A percentile compares a stretch with the other conserved stretches of the same genome.
phyloP scores from a whole-genome alignment of 768 basidiomycete genomes.

The Tricholoma sp. region DNA sequence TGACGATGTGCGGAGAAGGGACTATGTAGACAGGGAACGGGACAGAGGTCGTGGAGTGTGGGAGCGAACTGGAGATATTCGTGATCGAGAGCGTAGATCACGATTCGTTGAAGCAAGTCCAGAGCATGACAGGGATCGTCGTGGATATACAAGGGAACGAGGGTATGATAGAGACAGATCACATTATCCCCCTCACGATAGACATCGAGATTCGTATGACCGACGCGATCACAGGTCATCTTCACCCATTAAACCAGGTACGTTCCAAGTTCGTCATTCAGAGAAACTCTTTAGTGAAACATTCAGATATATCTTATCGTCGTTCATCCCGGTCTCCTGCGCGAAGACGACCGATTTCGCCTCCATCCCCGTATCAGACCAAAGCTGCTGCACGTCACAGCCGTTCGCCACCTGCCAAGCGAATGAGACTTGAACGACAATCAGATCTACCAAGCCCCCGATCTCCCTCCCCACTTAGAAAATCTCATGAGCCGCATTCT shows the following conservation, averaged over 20 bases:
- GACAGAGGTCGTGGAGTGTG: slow-evolving; percentile 16
- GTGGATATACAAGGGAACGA: slow-evolving; percentile 20
- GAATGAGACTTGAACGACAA: background rate
- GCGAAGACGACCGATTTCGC: slow-evolving; percentile 16
- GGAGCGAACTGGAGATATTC: slow-evolving; percentile 11
- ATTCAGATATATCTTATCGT: slow-evolving; percentile 5
- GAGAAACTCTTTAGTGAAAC: slow-evolving; percentile 6
- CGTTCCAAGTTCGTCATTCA: background rate
- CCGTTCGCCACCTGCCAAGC: slow-evolving; percentile 13
- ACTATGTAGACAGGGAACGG: slow-evolving; percentile 18
- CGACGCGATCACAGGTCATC: slow-evolving; percentile 17
- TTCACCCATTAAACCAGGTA: slow-evolving; percentile 14
- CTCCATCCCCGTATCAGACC: slow-evolving; percentile 17
- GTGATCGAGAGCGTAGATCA: slow-evolving; percentile 10
- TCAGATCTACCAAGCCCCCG: background rate
- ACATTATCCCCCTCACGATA: slow-evolving; percentile 16
- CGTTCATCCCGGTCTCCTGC: slow-evolving; percentile 25
- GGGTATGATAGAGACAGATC: slow-evolving; percentile 4
- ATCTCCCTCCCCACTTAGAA: slow-evolving; percentile 9
- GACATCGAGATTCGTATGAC: slow-evolving; percentile 18
- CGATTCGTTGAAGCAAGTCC: slow-evolving; percentile 5
- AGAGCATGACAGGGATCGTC: slow-evolving; percentile 18
- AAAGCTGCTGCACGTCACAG: slow-evolving; percentile 21
- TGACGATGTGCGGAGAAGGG: slow-evolving; percentile 18
- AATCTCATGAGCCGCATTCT: slow-evolving; percentile 10